Conservation (phyloP, 345 rosid genomes). For the Trapa bicornis region DNA sequence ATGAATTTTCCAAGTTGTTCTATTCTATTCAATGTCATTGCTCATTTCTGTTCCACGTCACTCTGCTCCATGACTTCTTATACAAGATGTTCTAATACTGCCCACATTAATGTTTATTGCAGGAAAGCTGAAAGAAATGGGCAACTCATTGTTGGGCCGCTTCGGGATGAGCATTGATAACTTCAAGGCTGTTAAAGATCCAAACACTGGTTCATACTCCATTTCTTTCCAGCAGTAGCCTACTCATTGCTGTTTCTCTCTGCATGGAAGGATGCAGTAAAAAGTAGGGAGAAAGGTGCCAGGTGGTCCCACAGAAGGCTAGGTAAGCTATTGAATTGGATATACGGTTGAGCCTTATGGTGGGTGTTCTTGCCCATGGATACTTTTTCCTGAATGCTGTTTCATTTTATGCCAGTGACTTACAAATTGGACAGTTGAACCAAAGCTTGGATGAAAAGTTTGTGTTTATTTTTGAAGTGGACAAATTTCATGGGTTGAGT, state of each 20-base stretch:
- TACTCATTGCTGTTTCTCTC: background rate
- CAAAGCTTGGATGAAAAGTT: too few relatives aligned
- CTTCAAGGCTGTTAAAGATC: conserved; percentile 95
- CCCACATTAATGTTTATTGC: conserved; percentile 14
- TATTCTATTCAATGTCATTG: background rate
- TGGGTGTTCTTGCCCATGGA: too few relatives aligned
- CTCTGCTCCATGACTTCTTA: background rate
- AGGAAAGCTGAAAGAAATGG: conserved; percentile 90
- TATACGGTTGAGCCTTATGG: too few relatives aligned
- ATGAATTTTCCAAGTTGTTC: background rate
- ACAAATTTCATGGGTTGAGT: too few relatives aligned
- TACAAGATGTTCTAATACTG: background rate
- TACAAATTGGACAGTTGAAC: too few relatives aligned
- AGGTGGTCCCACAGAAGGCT: too few relatives aligned
- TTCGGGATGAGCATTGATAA: conserved; percentile 51
- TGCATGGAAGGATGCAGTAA: too few relatives aligned
- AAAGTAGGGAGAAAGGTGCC: too few relatives aligned
- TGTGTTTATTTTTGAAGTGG: too few relatives aligned
- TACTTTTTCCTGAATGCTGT: too few relatives aligned
- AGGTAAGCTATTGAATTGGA: too few relatives aligned
- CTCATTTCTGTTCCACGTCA: background rate
- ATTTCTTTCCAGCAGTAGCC: conserved; percentile 52
- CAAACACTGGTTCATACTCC: conserved; percentile 91
- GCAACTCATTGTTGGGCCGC: conserved; percentile 11
- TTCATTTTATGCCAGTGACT: too few relatives aligned